phyloP scores from a whole-genome alignment of 192 early-diverging fungal species.

The Chytriomyces sp. region DNA sequence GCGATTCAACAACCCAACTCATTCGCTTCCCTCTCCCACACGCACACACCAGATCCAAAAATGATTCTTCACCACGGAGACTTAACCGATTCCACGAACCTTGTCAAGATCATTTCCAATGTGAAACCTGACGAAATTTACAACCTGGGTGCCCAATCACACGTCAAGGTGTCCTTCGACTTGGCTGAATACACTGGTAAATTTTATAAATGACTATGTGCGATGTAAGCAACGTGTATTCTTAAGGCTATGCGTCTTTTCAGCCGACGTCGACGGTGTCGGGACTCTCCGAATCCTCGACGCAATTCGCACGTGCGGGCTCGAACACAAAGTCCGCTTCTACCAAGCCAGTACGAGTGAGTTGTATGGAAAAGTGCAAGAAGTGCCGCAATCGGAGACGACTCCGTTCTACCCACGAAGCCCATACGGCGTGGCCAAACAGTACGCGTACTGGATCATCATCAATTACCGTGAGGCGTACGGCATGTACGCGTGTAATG shows the following conservation, averaged over 20 bases:
- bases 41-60: slow-evolving; percentile 40
- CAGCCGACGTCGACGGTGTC: slow-evolving; percentile 74
- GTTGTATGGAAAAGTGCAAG: slow-evolving; percentile 76
- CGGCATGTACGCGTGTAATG: slow-evolving; percentile 79
- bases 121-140: slow-evolving; percentile 79
- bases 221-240: not conserved
- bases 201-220: not conserved
- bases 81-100: slow-evolving; percentile 77
- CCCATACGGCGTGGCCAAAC: slow-evolving; percentile 81
- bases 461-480: slow-evolving; percentile 83
- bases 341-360: slow-evolving; percentile 74
- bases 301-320: slow-evolving; percentile 77
- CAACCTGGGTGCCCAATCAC: slow-evolving; percentile 78
- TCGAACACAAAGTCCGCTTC: slow-evolving; percentile 63
- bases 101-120: slow-evolving; percentile 74
- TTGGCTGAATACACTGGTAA: slow-evolving; percentile 78
- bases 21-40: not conserved
- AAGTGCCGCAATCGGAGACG: slow-evolving; percentile 79
- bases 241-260: not conserved
- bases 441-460: slow-evolving; percentile 82
- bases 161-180: slow-evolving; percentile 60
- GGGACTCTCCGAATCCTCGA: slow-evolving; percentile 79
- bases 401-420: slow-evolving; percentile 83
- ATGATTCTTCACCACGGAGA: slow-evolving; percentile 82
- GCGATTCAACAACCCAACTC: not conserved